A percentile compares a stretch with the other conserved stretches of the same genome.
Conservation (phyloP, 768 basidiomycete genomes). For the Tylopilus sp. region DNA sequence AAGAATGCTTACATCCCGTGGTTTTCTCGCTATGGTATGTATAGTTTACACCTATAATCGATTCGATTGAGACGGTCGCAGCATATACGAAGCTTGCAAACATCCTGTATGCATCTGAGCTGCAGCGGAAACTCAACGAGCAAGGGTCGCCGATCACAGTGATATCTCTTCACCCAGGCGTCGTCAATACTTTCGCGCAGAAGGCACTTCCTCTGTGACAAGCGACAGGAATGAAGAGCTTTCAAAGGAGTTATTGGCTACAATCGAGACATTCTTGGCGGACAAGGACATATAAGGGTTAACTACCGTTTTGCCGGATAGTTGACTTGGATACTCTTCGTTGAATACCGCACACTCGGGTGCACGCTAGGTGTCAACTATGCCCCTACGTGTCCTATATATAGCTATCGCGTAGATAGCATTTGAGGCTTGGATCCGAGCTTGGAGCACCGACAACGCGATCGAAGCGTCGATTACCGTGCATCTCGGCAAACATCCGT, state of each 20-base stretch:
- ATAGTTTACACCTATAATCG: accelerated
- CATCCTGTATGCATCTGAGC: constrained; percentile 45
- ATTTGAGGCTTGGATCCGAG: no score
- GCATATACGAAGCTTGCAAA: constrained; percentile 51
- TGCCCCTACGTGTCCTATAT: no score
- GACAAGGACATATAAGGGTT: constrained; percentile 19
- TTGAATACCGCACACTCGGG: no score
- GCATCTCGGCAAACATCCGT: no score
- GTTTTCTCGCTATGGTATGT: constrained; percentile 34
- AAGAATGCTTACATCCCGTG: constrained; percentile 14
- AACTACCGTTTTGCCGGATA: no score
- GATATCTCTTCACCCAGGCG: constrained; percentile 31
- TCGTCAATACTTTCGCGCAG: constrained; percentile 29
- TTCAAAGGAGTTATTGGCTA: constrained; percentile 28
- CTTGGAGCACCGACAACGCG: no score
- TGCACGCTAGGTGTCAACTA: no score
- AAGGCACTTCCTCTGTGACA: constrained; percentile 9
- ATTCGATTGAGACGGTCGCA: constrained; percentile 16
- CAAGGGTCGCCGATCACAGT: constrained; percentile 29
- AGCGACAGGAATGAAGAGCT: constrained; percentile 21
- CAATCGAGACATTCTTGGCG: constrained; percentile 25
- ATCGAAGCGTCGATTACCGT: no score
- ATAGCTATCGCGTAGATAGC: no score
- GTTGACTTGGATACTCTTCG: no score
- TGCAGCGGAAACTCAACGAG: constrained; percentile 42